Percentiles rank a stretch among this genome's conserved stretches.
These are phyloP conservation scores for Fragaria vesca DNA, from an alignment of 306 rosid genomes.

Conservation along the genomic window DNA sequence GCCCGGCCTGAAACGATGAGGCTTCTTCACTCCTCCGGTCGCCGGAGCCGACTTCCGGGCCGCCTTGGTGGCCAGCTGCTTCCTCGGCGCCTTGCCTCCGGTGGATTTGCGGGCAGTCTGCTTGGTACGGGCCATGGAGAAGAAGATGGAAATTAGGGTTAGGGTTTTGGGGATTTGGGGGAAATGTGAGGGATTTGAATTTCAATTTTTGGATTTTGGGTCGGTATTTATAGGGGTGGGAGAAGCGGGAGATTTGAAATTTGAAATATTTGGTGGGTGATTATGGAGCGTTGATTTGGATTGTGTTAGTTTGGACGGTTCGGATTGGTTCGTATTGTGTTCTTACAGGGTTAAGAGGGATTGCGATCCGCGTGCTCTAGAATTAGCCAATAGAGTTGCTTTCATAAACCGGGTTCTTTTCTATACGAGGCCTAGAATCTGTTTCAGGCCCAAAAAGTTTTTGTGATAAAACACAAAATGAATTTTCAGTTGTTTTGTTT, in stretches of 20 bases:
- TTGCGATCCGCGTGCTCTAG: neutral
- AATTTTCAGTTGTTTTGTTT: too few relatives aligned
- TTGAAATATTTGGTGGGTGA: neutral
- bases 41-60: too few relatives aligned
- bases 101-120: conserved; percentile 33
- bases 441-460: too few relatives aligned
- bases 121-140: conserved; percentile 28
- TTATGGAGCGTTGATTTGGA: neutral
- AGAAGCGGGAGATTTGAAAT: neutral
- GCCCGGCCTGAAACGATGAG: too few relatives aligned
- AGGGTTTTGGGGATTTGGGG: neutral
- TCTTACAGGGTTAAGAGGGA: neutral
- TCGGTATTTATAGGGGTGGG: neutral
- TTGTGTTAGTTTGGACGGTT: neutral
- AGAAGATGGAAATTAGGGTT: neutral
- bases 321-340: neutral
- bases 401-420: too few relatives aligned
- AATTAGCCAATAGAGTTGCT: neutral
- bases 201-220: neutral
- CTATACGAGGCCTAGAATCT: too few relatives aligned
- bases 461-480: too few relatives aligned
- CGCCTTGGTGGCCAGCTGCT: neutral
- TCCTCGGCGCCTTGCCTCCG: conserved; percentile 32
- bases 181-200: neutral
- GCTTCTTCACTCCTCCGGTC: too few relatives aligned